Conservation (phyloP, 1,284 basidiomycete species). For the Cutaneotrichosporon mucoides region DNA sequence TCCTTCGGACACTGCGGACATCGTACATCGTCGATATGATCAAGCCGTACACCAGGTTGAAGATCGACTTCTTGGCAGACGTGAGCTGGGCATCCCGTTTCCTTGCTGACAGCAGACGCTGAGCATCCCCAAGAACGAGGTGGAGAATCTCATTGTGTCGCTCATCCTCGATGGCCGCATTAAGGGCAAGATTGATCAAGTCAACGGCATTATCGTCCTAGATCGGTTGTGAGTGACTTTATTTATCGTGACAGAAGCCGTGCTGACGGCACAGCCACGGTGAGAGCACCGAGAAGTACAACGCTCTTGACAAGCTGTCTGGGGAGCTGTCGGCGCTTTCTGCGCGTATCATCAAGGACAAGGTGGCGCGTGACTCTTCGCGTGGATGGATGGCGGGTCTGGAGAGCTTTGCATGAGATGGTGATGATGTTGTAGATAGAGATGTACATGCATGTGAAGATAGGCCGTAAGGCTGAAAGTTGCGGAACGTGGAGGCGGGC, state of each 20-base stretch:
- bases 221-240: constrained; percentile 67
- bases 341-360: constrained; percentile 28
- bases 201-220: constrained; percentile 83
- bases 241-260: neutral
- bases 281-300: constrained; percentile 75
- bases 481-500: too few relatives aligned
- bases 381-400: constrained; percentile 16
- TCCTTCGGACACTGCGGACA: constrained; percentile 84
- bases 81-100: constrained; percentile 49
- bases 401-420: constrained; percentile 16
- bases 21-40: constrained; percentile 97
- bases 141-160: constrained; percentile 87
- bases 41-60: constrained; percentile 91
- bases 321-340: constrained; percentile 58
- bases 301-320: constrained; percentile 75
- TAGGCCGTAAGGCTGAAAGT: too few relatives aligned
- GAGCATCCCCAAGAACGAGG: constrained; percentile 78
- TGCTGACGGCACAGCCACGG: constrained; percentile 58
- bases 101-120: constrained; percentile 64
- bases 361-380: constrained; percentile 23
- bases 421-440: constrained; percentile 13
- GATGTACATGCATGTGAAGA: neutral
- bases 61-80: constrained; percentile 84
- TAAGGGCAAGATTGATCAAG: constrained; percentile 92
- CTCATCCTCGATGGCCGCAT: constrained; percentile 94